These are phyloP conservation scores for Patellifolia procumbens DNA, from an alignment of 179 eudicot genomes.

Conservation along the genomic window DNA sequence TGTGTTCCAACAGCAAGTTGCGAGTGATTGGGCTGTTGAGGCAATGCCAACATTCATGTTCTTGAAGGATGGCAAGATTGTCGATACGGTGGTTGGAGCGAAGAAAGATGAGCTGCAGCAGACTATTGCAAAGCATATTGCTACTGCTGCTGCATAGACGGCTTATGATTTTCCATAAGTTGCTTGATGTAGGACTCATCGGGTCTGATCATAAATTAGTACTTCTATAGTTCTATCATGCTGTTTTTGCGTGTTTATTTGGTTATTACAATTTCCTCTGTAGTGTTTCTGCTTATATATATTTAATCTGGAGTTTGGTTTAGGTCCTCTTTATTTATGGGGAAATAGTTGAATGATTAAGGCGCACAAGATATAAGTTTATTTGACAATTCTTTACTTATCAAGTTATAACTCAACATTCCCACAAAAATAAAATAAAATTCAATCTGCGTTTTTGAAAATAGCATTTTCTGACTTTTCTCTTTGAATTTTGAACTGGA, in stretches of 20 bases:
- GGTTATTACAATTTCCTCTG: background rate
- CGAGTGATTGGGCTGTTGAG: constrained; percentile 58
- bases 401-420: too few relatives aligned
- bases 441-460: too few relatives aligned
- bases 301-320: too few relatives aligned
- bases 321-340: too few relatives aligned
- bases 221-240: background rate
- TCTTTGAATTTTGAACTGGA: too few relatives aligned
- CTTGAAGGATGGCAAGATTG: constrained; percentile 48
- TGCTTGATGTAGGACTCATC: background rate
- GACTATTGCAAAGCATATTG: constrained; percentile 40
- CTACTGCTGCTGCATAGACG: constrained; percentile 9
- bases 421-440: too few relatives aligned
- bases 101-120: constrained; percentile 60
- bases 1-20: constrained; percentile 40
- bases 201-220: background rate
- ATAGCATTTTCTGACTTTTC: too few relatives aligned
- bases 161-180: background rate
- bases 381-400: too few relatives aligned
- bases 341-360: too few relatives aligned
- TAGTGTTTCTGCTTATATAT: background rate
- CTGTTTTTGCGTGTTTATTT: background rate
- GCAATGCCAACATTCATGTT: constrained; percentile 77
- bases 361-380: too few relatives aligned
- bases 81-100: constrained; percentile 61